These are phyloP conservation scores for Chloranthus sessilifolius DNA, from an alignment of 164 flowering plant species.

Conservation along the genomic window DNA sequence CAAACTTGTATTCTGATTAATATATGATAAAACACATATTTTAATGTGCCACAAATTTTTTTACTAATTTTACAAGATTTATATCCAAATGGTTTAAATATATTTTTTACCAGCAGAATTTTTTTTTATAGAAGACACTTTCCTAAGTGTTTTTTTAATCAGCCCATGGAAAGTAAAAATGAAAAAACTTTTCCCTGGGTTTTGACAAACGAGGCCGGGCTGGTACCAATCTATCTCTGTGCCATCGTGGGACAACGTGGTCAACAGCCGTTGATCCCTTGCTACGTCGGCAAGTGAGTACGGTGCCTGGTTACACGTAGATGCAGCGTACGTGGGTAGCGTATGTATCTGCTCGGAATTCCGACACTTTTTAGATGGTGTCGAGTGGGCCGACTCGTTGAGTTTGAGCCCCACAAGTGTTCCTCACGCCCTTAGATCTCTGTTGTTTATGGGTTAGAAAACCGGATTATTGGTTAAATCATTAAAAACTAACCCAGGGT, in stretches of 20 bases:
- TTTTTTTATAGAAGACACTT: too few relatives aligned
- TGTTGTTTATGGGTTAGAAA: constrained; percentile 15
- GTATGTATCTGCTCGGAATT: constrained; percentile 72
- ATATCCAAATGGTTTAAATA: too few relatives aligned
- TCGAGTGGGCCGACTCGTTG: constrained; percentile 45
- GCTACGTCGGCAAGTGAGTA: constrained; percentile 30
- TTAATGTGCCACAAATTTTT: too few relatives aligned
- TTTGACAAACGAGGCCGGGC: constrained; percentile 28
- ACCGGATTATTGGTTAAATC: neutral
- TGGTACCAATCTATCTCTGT: constrained; percentile 50
- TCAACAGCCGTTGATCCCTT: constrained; percentile 61
- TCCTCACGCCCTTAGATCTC: constrained; percentile 23
- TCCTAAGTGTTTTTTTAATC: too few relatives aligned
- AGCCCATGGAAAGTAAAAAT: too few relatives aligned
- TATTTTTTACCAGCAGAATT: too few relatives aligned
- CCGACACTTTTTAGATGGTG: constrained; percentile 36
- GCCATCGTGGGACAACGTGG: constrained; percentile 51
- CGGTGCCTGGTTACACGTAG: constrained; percentile 59
- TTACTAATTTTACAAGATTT: too few relatives aligned
- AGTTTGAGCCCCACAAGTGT: constrained; percentile 66
- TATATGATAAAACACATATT: too few relatives aligned
- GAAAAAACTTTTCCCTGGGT: too few relatives aligned
- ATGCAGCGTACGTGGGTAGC: constrained; percentile 56
- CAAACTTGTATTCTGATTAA: too few relatives aligned
- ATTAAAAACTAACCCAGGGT: neutral